Evolutionary conservation across 805 yeast genomes (phyloP).

Genomic region (Suhomyces sp.): DNA sequence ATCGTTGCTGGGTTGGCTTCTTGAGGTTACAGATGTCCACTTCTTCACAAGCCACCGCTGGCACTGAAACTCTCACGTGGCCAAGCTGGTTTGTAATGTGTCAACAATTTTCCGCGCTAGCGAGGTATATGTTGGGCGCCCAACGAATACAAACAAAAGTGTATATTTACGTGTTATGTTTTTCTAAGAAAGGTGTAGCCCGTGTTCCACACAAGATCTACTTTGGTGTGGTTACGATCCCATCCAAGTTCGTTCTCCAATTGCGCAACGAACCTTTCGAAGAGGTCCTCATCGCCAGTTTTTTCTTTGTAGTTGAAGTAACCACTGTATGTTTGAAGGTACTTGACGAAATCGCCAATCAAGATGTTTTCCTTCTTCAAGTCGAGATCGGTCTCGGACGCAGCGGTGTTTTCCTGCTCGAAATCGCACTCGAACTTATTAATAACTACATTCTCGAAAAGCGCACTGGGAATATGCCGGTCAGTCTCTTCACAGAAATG

Average conservation of each 20-base stretch:
- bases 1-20: background rate
- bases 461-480: constrained; percentile 37
- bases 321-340: constrained; percentile 70
- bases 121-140: background rate
- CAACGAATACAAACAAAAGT: background rate
- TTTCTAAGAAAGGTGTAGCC: constrained; percentile 49
- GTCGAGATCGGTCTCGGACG: constrained; percentile 23
- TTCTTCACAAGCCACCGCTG: background rate
- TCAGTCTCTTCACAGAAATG: constrained; percentile 40
- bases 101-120: background rate
- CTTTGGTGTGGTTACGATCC: constrained; percentile 37
- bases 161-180: constrained; percentile 8
- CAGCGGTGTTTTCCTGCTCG: constrained; percentile 10
- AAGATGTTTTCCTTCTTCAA: constrained; percentile 34
- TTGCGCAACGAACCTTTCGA: constrained; percentile 30
- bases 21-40: background rate
- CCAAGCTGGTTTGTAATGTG: background rate
- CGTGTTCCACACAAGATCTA: constrained; percentile 49
- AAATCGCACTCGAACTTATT: constrained; percentile 23
- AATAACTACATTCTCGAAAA: constrained; percentile 38
- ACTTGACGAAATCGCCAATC: constrained; percentile 46
- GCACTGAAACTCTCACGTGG: background rate
- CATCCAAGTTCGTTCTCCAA: constrained; percentile 45
- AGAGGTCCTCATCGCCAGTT: constrained; percentile 32
- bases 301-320: constrained; percentile 53